Base-by-base conservation (phyloP, 306 rosid species). In the Hippophae rhamnoides region DNA sequence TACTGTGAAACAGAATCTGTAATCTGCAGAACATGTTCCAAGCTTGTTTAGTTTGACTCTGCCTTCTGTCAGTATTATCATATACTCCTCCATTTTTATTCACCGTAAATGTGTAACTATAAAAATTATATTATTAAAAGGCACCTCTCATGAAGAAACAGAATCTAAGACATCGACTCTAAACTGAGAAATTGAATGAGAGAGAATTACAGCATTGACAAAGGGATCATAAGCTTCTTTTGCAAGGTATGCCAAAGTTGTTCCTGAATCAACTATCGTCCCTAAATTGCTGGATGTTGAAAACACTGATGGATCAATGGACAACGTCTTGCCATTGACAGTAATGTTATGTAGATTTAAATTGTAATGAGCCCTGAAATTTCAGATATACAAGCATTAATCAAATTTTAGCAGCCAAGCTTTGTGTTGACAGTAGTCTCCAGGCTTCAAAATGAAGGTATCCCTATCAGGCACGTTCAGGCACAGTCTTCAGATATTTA, bases 301-400 rank as follows among this genome's bases (percentile, higher is more conserved):
- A 62, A 86, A 86, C 58, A 86, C 85, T 2, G 81, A 56, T 54
- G 83, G 63, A 63, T 70, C 75, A 60, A 86, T 76, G 57, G 81
- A 43, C 61, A 86, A 65, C 6, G 12, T 40, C 66, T 83, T 81
- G 64, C 95, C 89, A 0, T 69, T 72, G 57, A 86, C 90, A 65
- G 87, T 63, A 64, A 86, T 86, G 76, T 84, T 86, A 74, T 74
- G 79, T 49, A 86, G 84, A 72, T 86, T 70, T 81, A 86, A 65
- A 62, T 86, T 83, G 72, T 86, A 86, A 72, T 86, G 90, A 38
- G 95, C 84, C 86, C 95, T 86, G 95, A 70, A 81, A 78, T 69
- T 60, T 73, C 55, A 59, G 44, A 40, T 52, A 69, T 26, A n/a
- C 54, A 31, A 65, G 60, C 1, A 25, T 40, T 25, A 41, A 69